Evolutionary conservation across 805 yeast genomes (phyloP).

Genomic region (Starmerella floris): DNA sequence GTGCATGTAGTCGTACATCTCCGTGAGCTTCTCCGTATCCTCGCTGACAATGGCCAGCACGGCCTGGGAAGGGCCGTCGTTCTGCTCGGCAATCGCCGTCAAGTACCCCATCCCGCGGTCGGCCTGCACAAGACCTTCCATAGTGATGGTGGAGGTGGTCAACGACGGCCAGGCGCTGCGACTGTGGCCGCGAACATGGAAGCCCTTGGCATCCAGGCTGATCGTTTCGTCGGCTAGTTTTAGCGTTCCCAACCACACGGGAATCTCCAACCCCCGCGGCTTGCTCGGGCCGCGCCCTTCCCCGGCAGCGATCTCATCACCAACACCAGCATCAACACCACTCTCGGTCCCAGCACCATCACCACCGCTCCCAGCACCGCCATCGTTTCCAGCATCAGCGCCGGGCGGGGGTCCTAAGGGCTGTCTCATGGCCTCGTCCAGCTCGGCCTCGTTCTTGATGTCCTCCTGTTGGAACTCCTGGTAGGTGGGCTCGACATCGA

Average conservation of each 20-base stretch:
- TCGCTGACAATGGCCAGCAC: constrained; percentile 34
- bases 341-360: not conserved
- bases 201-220: constrained; percentile 2
- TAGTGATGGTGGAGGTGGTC: constrained; percentile 26
- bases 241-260: constrained; percentile 18
- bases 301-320: not conserved
- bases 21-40: constrained; percentile 21
- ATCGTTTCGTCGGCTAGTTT: constrained; percentile 9
- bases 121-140: constrained; percentile 53
- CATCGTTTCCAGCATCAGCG: not conserved
- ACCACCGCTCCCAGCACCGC: not conserved
- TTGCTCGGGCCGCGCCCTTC: not conserved
- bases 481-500: constrained; percentile 69
- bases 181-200: constrained; percentile 16
- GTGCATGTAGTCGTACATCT: constrained; percentile 36
- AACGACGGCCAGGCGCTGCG: constrained; percentile 19
- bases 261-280: not conserved
- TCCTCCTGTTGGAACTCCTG: constrained; percentile 54
- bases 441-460: constrained; percentile 3
- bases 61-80: constrained; percentile 32
- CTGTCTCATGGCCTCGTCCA: constrained; percentile 7
- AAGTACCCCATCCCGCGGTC: constrained; percentile 46
- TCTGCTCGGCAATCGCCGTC: constrained; percentile 24
- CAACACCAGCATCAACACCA: not conserved
- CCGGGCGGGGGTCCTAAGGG: constrained; percentile 17